Evolutionary conservation across 192 early-diverging fungal genomes (phyloP).

Genomic region (Ramicandelaber brevisporus): DNA sequence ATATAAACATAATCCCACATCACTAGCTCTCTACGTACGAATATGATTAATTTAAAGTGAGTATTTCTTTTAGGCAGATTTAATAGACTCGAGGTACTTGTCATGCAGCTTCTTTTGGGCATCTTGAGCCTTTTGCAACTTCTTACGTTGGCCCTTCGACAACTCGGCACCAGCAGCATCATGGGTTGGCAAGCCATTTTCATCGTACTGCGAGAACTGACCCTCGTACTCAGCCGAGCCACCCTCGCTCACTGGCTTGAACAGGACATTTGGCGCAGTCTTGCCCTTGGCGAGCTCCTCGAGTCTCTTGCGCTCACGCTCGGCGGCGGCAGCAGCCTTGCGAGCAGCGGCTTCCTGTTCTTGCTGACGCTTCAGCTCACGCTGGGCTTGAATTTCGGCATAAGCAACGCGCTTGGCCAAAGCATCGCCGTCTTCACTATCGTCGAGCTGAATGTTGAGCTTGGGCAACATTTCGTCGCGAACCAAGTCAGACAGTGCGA

Average conservation of each 20-base stretch:
- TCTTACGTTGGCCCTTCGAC: conserved; percentile 61
- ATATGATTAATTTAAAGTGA: too few relatives aligned
- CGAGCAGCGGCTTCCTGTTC: conserved; percentile 31
- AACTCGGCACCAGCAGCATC: conserved; percentile 62
- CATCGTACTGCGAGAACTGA: conserved; percentile 54
- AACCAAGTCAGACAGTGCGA: conserved; percentile 60
- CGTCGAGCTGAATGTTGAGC: conserved; percentile 77
- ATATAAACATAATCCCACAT: too few relatives aligned
- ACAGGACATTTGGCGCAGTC: conserved; percentile 53
- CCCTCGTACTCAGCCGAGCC: conserved; percentile 19
- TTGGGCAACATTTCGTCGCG: conserved; percentile 72
- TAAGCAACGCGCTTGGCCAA: conserved; percentile 75
- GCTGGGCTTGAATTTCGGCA: conserved; percentile 31
- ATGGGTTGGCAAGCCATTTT: conserved; percentile 64
- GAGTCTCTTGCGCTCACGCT: conserved; percentile 31
- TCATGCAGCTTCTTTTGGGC: conserved; percentile 72
- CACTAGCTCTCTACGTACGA: too few relatives aligned
- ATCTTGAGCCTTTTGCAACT: conserved; percentile 65
- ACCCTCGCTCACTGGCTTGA: too few relatives aligned
- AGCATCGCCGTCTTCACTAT: conserved; percentile 82
- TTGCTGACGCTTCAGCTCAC: conserved; percentile 34
- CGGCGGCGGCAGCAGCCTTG: conserved; percentile 30
- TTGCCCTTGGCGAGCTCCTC: conserved; percentile 56
- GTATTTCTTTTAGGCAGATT: too few relatives aligned
- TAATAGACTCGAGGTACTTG: conserved; percentile 33